Evolutionary conservation across 78 protist species (phyloP).

Genomic region (Protostelium mycophagum): DNA sequence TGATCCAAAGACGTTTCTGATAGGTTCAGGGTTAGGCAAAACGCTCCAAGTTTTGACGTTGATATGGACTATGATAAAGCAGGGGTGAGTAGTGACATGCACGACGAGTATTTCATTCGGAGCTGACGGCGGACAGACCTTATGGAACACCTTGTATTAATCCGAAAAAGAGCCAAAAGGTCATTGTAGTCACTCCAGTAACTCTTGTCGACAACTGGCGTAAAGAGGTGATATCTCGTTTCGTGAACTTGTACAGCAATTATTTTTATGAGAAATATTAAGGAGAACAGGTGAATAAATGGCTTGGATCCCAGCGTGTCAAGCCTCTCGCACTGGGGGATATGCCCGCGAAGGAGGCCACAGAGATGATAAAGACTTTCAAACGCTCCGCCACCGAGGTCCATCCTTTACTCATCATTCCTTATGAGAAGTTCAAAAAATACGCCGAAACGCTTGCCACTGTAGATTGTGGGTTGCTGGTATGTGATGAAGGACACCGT

Average conservation of each 20-base stretch:
- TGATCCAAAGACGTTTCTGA: neutral
- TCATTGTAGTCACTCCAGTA: conserved; percentile 65
- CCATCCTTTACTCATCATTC: conserved; percentile 32
- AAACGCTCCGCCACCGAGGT: conserved; percentile 9
- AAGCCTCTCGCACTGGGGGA: conserved; percentile 29
- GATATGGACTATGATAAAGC: conserved; percentile 76
- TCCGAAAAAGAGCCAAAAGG: conserved; percentile 21
- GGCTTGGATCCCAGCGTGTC: conserved; percentile 58
- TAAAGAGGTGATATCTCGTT: too few relatives aligned
- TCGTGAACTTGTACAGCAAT: too few relatives aligned
- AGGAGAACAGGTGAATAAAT: too few relatives aligned
- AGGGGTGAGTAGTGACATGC: conserved; percentile 6
- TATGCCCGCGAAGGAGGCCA: conserved; percentile 15
- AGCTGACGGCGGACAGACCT: neutral
- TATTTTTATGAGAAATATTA: too few relatives aligned
- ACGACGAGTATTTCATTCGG: too few relatives aligned
- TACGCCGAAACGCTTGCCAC: conserved; percentile 9
- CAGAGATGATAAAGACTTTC: conserved; percentile 26
- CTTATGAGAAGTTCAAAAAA: conserved; percentile 51
- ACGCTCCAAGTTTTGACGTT: conserved; percentile 79
- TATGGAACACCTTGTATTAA: neutral
- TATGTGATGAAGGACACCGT: conserved; percentile 75
- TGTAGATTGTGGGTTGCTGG: conserved; percentile 27
- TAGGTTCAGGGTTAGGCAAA: conserved; percentile 80
- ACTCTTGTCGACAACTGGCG: conserved; percentile 66